Base-by-base conservation (phyloP, 192 early-diverging fungal genomes). In the Radiomyces spectabilis region DNA sequence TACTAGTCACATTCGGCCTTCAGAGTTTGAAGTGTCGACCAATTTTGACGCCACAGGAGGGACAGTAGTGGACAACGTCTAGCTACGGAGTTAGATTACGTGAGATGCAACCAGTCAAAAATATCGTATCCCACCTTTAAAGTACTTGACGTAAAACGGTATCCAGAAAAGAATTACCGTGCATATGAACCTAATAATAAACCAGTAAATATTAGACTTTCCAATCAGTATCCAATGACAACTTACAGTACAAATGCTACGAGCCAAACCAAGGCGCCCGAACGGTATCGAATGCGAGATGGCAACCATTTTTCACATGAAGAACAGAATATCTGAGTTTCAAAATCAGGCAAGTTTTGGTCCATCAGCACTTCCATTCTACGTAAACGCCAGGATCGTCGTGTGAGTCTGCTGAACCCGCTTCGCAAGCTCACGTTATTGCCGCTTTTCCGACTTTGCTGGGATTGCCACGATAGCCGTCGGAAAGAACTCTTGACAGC, bases 161-260 rank as follows among this genome's bases (percentile, higher is more conserved):
- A 48, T 48, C 46, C 46, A 48, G 30, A 48, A 48, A 0, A 48
- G 24, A 48, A 48, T 29, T 13, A 48, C 46, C 30, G 46, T 48
- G 30, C 46, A 48, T 0, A 48, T 21, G 13, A 48, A 48, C 30
- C 46, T 48, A 48, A 22, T 21, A 31, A 5, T 29, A 27, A 31
- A 31, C 13, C 22, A 27, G 24, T 6, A 48, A 48, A 48, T 27
- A 22, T 25, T 21, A 7, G 24, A 31, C 24, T 15, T 27, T 21
- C 5, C 5, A 25, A 39, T 39, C 38, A 16, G 16, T 12, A 39
- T 44, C 21, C 7, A 22, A 22, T 12, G 10, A 48, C 15, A 13
- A 31, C 46, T 48, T 48, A 48, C 46, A 48, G 1, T 15, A 48
- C 46, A 25, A 48, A 31, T 15, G 26, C 5, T 4, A 27, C 46